Evolutionary conservation across 176 grass and related monocot species (phyloP), one percentile per base, ranked within the genome.

Genomic region (Typha latifolia): DNA sequence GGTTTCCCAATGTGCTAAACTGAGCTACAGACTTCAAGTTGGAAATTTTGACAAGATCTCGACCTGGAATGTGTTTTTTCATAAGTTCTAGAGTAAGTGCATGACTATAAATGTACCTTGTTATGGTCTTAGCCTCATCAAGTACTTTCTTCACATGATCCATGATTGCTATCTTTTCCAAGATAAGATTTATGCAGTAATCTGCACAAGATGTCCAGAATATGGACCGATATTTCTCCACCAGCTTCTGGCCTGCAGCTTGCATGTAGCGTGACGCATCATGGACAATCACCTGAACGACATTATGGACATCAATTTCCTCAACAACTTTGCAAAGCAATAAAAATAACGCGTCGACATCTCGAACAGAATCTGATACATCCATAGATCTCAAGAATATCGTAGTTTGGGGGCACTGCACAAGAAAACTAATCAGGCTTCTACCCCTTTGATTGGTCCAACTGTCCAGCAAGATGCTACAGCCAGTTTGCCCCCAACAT

Each of bases 321-420:
- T 86, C 82, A 64, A 96, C 76, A 56, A 86, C 68, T 62, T 67
- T 43, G 48, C 47, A 75, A 77, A 86, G 61, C 68, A 84, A 72
- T 27, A 51, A 64, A 48, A 57, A 65, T 32, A 96, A 79, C 61
- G 79, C 72, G 78, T 84, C 82, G 5, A 79, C 75, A 12, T 91
- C 93, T 37, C 78, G 49, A 67, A 73, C 56, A 55, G 79, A 77
- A 67, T 51, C 32, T n/a, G 85, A 86, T 26, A 69, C 68, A 79
- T 96, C 78, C 50, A 86, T 72, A 15, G 93, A 96, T 78, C 72
- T 96, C 56, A 91, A 63, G 67, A 96, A 96, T 16, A 86, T 3
- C 22, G 79, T 86, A 32, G 85, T 88, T 69, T 74, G 52, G 20
- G 65, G 61, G 62, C 82, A 88, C 66, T 87, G 72, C 59, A 86